Conservation (phyloP, 176 grass and related monocot genomes). For the Oryza coarctata region DNA sequence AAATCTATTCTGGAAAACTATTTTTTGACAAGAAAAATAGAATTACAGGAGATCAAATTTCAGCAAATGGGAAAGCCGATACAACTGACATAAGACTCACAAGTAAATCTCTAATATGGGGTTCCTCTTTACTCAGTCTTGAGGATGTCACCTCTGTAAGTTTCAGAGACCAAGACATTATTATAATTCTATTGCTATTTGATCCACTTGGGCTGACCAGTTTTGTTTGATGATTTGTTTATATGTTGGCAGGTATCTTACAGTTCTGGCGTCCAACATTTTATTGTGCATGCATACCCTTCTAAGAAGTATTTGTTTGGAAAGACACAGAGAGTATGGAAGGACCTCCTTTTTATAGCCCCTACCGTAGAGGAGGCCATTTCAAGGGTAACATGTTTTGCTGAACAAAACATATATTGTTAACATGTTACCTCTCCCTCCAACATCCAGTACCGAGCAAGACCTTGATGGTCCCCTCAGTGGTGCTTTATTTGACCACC, state of each 20-base stretch:
- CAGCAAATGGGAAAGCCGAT: slow-evolving; percentile 50
- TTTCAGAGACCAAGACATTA: slow-evolving; percentile 19
- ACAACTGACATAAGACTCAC: slow-evolving; percentile 70
- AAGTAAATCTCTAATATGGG: slow-evolving; percentile 94
- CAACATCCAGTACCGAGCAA: slow-evolving; percentile 55
- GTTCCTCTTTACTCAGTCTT: slow-evolving; percentile 68
- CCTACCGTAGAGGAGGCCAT: slow-evolving; percentile 64
- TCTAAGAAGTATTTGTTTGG: slow-evolving; percentile 68
- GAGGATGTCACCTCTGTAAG: slow-evolving; percentile 95
- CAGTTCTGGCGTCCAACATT: slow-evolving; percentile 60
- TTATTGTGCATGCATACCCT: slow-evolving; percentile 81
- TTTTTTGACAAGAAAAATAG: slow-evolving; percentile 66
- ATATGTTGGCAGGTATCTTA: slow-evolving; percentile 74
- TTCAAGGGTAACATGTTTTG: slow-evolving; percentile 83
- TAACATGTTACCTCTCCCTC: slow-evolving; percentile 59
- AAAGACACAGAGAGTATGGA: slow-evolving; percentile 63
- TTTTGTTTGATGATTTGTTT: slow-evolving; percentile 32
- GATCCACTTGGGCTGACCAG: not conserved
- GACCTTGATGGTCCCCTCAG: slow-evolving; percentile 49
- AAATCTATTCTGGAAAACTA: slow-evolving; percentile 78
- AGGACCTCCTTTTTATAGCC: slow-evolving; percentile 84
- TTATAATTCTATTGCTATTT: slow-evolving; percentile 25
- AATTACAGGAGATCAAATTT: slow-evolving; percentile 41
- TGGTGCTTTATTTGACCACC: slow-evolving; percentile 67
- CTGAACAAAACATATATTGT: slow-evolving; percentile 84